These are phyloP conservation scores for Escovopsis sp. DNA, from an alignment of 2,329 filamentous ascomycete genomes.

Conservation along the genomic window DNA sequence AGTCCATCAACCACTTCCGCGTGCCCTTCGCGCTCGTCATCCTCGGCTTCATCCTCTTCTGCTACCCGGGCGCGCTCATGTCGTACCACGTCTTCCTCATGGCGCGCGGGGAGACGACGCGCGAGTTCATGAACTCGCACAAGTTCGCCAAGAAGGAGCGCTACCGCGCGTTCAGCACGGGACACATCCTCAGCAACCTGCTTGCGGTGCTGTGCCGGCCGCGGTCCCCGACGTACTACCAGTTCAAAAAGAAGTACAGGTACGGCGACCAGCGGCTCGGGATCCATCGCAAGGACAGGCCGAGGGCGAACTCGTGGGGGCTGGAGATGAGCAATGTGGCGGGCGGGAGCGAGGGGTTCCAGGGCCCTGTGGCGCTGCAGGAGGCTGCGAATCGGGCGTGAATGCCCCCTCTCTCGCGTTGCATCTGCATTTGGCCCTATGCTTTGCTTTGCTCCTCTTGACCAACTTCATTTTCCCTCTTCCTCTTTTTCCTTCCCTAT, in stretches of 20 bases:
- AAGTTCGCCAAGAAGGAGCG: slow-evolving; percentile 89
- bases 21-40: slow-evolving; percentile 82
- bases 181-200: slow-evolving; percentile 62
- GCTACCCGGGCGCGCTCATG: slow-evolving; percentile 73
- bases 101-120: slow-evolving; percentile 80
- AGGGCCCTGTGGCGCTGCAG: slow-evolving; percentile 35
- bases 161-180: slow-evolving; percentile 79
- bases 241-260: slow-evolving; percentile 63
- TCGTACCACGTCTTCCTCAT: slow-evolving; percentile 87
- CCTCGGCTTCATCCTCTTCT: slow-evolving; percentile 57
- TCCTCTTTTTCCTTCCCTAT: slow-evolving; percentile 4
- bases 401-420: not conserved
- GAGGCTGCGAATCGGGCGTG: slow-evolving; percentile 12
- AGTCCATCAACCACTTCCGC: slow-evolving; percentile 53
- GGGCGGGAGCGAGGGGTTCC: slow-evolving; percentile 30
- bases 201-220: slow-evolving; percentile 67
- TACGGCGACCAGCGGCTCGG: slow-evolving; percentile 78
- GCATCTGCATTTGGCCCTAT: not conserved
- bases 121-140: slow-evolving; percentile 90
- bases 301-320: slow-evolving; percentile 35
- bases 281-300: slow-evolving; percentile 20
- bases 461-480: not conserved
- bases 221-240: slow-evolving; percentile 73
- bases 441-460: not conserved
- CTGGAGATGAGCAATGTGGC: slow-evolving; percentile 61